phyloP scores from a whole-genome alignment of 257 asterid genomes.

The Plantago ovata region DNA sequence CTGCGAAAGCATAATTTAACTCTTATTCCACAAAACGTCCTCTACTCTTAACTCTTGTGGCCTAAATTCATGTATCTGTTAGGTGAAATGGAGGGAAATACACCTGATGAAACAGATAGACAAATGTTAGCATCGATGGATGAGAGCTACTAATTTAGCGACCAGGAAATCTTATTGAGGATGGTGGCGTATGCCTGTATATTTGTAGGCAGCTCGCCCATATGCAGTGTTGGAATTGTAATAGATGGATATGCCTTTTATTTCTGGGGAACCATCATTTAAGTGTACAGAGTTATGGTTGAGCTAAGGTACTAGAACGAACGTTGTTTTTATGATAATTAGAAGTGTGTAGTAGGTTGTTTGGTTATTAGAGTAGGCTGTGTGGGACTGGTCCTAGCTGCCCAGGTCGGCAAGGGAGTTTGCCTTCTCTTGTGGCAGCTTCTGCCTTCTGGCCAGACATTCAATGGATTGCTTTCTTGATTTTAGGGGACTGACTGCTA shows the following conservation, averaged over 20 bases:
- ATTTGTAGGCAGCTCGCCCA: slow-evolving; percentile 75
- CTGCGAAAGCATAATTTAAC: no score
- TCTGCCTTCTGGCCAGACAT: slow-evolving; percentile 40
- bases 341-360: slow-evolving; percentile 30
- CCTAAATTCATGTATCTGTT: slow-evolving; percentile 39
- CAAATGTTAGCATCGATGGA: slow-evolving; percentile 47
- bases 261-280: slow-evolving; percentile 31
- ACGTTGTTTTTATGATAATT: not conserved
- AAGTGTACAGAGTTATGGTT: slow-evolving; percentile 51
- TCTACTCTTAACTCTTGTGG: not conserved
- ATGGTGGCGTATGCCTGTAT: slow-evolving; percentile 59
- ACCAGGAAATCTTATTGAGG: slow-evolving; percentile 21
- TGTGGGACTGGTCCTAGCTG: slow-evolving; percentile 42
- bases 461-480: slow-evolving; percentile 3
- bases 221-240: slow-evolving; percentile 17
- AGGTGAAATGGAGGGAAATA: slow-evolving; percentile 30
- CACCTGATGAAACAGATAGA: slow-evolving; percentile 45
- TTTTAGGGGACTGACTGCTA: no score
- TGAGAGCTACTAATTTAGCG: slow-evolving; percentile 29
- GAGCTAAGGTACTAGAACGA: not conserved
- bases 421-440: slow-evolving; percentile 89
- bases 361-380: slow-evolving; percentile 30
- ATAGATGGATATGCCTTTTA: slow-evolving; percentile 23
- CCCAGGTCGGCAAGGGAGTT: slow-evolving; percentile 74
- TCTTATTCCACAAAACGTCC: no score